Base-by-base conservation (phyloP, 306 rosid genomes). In the Carpinus viminea region DNA sequence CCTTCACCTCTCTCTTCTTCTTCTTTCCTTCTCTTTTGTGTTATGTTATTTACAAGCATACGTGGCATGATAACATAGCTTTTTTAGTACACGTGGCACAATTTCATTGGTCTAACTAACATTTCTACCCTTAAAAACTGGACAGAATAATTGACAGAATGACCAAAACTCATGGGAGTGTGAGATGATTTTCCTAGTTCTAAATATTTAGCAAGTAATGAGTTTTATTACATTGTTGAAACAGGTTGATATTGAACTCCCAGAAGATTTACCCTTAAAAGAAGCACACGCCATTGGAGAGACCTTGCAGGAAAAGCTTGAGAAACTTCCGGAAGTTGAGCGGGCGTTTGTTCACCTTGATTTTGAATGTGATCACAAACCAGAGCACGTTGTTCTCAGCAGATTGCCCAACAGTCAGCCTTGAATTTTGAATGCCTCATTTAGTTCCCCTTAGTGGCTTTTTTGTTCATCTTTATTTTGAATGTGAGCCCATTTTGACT, bases 331-430 rank as follows among this genome's bases (percentile, higher is more conserved):
- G 0, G 91, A 91, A 79, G 91, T 91, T 3, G 93, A 91, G 72
- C 74, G 96, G 82, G 93, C 93, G 13, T 94, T 92, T 76, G 98
- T 94, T 85, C 98, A 94, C 84, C 87, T 94, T 18, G 98, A 94
- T 89, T 94, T 86, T n/a, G 98, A 94, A 80, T 94, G 98, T 28
- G 93, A 91, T 7, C 98, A 94, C 84, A 94, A 94, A 73, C 98
- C 98, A 47, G 98, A 94, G 76, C 98, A 94, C 79, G 83, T 85
- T n/a, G 86, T 94, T 72, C 93, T 88, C 45, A n/a, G 53, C 86
- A 87, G 84, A 76, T 83, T 94, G 75, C 98, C 98, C 57, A 88
- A 78, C 85, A 87, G 62, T 73, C 69, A 84, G 76, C 76, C 91
- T 31, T 85, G 41, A 79, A 36, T 11, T 50, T 56, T 74, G 7